A percentile compares a stretch with the other conserved stretches of the same genome.
Evolutionary conservation across 2,329 filamentous ascomycete species (phyloP).

Genomic region (Bertia moriformis): DNA sequence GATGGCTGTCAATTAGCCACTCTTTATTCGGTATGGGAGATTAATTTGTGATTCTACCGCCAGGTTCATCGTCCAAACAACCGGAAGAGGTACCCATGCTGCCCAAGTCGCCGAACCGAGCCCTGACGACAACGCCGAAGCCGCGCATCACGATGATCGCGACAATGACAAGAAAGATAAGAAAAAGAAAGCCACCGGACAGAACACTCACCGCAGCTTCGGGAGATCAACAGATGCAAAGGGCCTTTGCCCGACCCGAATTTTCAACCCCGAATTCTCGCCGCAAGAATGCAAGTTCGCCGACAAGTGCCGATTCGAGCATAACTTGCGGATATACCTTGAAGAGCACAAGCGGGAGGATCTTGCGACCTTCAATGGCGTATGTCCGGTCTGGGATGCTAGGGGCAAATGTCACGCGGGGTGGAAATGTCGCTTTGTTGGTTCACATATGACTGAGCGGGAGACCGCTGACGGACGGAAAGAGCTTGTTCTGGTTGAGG

Average conservation of each 20-base stretch:
- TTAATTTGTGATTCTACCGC: too few species aligned
- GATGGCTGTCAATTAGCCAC: background rate
- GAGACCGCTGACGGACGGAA: slow-evolving; percentile 66
- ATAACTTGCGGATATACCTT: slow-evolving; percentile 76
- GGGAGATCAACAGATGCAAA: slow-evolving; percentile 66
- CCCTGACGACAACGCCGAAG: slow-evolving; percentile 44
- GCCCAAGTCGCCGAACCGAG: slow-evolving; percentile 11
- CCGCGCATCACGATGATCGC: slow-evolving; percentile 37
- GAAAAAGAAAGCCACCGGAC: slow-evolving; percentile 35
- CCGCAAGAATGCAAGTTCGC: slow-evolving; percentile 64
- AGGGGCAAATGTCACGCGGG: slow-evolving; percentile 68
- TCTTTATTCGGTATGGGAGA: too few species aligned
- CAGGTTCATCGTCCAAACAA: slow-evolving; percentile 10
- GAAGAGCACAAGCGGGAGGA: slow-evolving; percentile 69
- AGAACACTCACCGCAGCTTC: slow-evolving; percentile 74
- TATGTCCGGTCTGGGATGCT: slow-evolving; percentile 68
- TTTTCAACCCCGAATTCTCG: slow-evolving; percentile 65
- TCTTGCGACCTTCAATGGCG: slow-evolving; percentile 58
- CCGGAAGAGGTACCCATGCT: too few species aligned
- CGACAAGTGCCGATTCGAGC: slow-evolving; percentile 66
- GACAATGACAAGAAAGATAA: slow-evolving; percentile 34
- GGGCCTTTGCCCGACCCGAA: slow-evolving; percentile 63
- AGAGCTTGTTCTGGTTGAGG: slow-evolving; percentile 59
- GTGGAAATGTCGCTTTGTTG: slow-evolving; percentile 88
- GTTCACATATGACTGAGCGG: slow-evolving; percentile 72